Conservation (phyloP, 2,329 filamentous ascomycete genomes). For the Aspergillus sp. region DNA sequence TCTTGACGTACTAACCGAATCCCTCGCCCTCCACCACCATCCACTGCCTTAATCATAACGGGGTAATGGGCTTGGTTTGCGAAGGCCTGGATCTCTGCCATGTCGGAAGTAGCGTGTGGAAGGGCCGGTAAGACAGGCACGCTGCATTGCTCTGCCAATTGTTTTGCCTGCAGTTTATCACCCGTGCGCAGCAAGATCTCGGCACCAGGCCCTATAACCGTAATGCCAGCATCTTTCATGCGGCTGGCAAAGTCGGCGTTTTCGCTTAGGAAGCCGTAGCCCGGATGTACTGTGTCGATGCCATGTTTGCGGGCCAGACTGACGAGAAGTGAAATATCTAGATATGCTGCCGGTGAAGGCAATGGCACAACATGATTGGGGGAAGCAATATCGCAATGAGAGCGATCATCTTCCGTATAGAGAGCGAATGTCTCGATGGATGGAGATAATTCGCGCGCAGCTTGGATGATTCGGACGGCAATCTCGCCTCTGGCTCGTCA, state of each 20-base stretch:
- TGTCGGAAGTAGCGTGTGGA: slow-evolving; percentile 41
- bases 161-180: slow-evolving; percentile 56
- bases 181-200: slow-evolving; percentile 59
- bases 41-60: slow-evolving; percentile 64
- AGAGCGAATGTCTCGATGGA: slow-evolving; percentile 55
- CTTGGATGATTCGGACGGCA: slow-evolving; percentile 59
- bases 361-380: slow-evolving; percentile 53
- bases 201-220: slow-evolving; percentile 56
- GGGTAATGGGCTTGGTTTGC: slow-evolving; percentile 57
- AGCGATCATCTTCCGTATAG: slow-evolving; percentile 56
- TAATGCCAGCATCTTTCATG: slow-evolving; percentile 48
- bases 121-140: slow-evolving; percentile 55
- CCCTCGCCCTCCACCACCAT: slow-evolving; percentile 61
- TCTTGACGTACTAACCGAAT: slow-evolving; percentile 54
- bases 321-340: slow-evolving; percentile 52
- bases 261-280: slow-evolving; percentile 64
- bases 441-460: slow-evolving; percentile 56
- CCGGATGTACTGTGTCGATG: slow-evolving; percentile 59
- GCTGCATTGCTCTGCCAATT: slow-evolving; percentile 51
- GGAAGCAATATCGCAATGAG: slow-evolving; percentile 51
- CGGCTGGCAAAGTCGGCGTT: slow-evolving; percentile 50
- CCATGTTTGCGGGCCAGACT: slow-evolving; percentile 48
- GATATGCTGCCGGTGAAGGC: slow-evolving; percentile 52
- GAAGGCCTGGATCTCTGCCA: slow-evolving; percentile 53
- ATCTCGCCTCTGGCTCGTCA: slow-evolving; percentile 58